Conservation (phyloP, 306 rosid species). For the Vachellia pachyceras region DNA sequence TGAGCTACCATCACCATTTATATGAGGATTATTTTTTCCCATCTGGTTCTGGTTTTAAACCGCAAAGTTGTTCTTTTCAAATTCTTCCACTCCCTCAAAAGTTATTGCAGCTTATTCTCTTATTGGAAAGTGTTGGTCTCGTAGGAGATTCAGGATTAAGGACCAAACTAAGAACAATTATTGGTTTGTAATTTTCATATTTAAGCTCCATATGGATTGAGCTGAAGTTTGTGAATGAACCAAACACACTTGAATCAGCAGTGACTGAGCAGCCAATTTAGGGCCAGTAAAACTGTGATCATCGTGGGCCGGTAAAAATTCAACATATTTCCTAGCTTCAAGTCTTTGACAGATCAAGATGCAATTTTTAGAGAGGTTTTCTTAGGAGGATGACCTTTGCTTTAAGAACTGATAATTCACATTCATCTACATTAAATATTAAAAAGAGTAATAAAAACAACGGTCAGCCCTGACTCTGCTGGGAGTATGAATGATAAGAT, state of each 20-base stretch:
- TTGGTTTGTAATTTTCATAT: not conserved
- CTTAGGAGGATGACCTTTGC: conserved; percentile 78
- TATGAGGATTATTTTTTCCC: not conserved
- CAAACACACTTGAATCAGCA: conserved; percentile 79
- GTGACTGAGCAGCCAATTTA: conserved; percentile 53
- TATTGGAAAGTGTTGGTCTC: not conserved
- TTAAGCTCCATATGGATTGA: conserved; percentile 38
- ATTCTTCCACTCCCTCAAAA: not conserved
- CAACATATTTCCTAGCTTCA: conserved; percentile 74
- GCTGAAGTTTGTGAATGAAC: conserved; percentile 56
- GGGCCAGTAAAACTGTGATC: conserved; percentile 15
- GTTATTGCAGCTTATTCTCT: not conserved
- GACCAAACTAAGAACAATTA: not conserved
- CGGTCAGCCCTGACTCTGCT: conserved; percentile 7
- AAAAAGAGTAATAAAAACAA: too few relatives aligned
- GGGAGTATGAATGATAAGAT: not conserved
- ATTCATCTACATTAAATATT: not conserved
- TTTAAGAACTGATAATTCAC: conserved; percentile 65
- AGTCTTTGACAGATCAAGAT: conserved; percentile 42
- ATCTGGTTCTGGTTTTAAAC: conserved; percentile 1
- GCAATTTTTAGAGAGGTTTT: conserved; percentile 76
- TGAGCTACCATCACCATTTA: not conserved
- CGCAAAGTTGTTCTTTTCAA: not conserved
- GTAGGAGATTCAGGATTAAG: not conserved
- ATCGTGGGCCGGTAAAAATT: conserved; percentile 57